A percentile compares a stretch with the other conserved stretches of the same genome.
Evolutionary conservation across 2,329 filamentous ascomycete genomes (phyloP).

Genomic region (Gnomoniopsis smithogilvyi): DNA sequence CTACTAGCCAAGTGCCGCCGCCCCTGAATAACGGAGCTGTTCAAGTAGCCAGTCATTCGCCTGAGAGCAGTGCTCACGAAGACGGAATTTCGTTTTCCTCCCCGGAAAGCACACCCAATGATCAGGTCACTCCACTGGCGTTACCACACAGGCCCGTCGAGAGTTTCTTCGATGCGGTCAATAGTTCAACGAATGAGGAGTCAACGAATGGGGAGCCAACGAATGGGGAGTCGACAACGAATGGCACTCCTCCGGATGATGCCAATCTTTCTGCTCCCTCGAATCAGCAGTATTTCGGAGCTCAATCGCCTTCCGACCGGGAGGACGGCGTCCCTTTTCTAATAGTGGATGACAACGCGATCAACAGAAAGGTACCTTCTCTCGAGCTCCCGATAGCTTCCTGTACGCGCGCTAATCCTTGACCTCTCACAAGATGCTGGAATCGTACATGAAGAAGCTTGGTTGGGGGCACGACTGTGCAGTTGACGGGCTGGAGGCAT

Average conservation of each 20-base stretch:
- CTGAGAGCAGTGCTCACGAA: not conserved
- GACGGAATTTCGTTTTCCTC: not conserved
- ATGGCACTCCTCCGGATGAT: not conserved
- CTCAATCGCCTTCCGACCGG: not conserved
- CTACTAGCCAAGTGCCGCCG: not conserved
- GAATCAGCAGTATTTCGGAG: not conserved
- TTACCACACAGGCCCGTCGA: not conserved
- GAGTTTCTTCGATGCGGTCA: not conserved
- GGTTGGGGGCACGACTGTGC: conserved; percentile 39
- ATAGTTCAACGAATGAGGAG: too few relatives aligned
- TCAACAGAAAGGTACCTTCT: conserved; percentile 29
- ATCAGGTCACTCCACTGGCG: too few relatives aligned
- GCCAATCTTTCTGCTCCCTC: not conserved
- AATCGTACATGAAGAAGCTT: conserved; percentile 33
- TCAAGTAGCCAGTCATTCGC: not conserved
- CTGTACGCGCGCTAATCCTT: not conserved
- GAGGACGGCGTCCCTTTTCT: conserved; percentile 16
- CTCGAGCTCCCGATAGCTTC: not conserved
- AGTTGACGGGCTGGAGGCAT: conserved; percentile 44
- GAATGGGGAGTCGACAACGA: too few relatives aligned
- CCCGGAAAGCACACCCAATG: not conserved
- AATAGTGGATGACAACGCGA: conserved; percentile 40
- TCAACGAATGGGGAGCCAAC: too few relatives aligned
- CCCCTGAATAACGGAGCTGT: not conserved
- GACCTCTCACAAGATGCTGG: conserved; percentile 27